A percentile compares a stretch with the other conserved stretches of the same genome.
Evolutionary conservation across 176 grass and related monocot genomes (phyloP).

Genomic region (Cenchrus americanus): DNA sequence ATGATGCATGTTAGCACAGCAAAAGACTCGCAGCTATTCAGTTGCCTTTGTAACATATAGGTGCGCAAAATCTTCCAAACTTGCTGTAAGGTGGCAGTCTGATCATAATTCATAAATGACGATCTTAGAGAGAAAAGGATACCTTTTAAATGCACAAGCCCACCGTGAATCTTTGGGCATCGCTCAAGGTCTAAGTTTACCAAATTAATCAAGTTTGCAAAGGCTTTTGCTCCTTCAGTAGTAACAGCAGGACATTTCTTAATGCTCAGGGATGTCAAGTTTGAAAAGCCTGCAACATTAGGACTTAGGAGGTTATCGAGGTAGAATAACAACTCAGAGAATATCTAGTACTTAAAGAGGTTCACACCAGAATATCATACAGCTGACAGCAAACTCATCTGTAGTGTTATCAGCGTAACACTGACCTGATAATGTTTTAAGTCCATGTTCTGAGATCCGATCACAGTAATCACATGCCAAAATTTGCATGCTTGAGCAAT

Average conservation of each 20-base stretch:
- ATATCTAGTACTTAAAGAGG: background rate
- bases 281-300: slow-evolving; percentile 64
- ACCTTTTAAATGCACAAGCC: slow-evolving; percentile 94
- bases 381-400: slow-evolving; percentile 38
- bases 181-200: slow-evolving; percentile 87
- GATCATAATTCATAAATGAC: slow-evolving; percentile 11
- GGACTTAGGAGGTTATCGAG: slow-evolving; percentile 31
- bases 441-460: slow-evolving; percentile 74
- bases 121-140: slow-evolving; percentile 21
- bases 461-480: slow-evolving; percentile 94
- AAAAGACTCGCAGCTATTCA: background rate
- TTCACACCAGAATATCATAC: background rate
- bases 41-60: background rate
- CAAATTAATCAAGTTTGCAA: slow-evolving; percentile 85
- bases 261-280: slow-evolving; percentile 81
- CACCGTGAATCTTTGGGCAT: slow-evolving; percentile 80
- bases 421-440: slow-evolving; percentile 74
- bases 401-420: background rate
- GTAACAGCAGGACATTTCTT: slow-evolving; percentile 86
- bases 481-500: slow-evolving; percentile 73
- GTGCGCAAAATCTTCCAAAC: background rate
- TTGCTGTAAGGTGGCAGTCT: slow-evolving; percentile 19
- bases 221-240: slow-evolving; percentile 78
- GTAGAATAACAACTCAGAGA: background rate
- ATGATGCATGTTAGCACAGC: slow-evolving; percentile 4